These are phyloP conservation scores for Penicillium cosmopolitanum DNA, from an alignment of 495 filamentous ascomycete species.

Conservation along the genomic window DNA sequence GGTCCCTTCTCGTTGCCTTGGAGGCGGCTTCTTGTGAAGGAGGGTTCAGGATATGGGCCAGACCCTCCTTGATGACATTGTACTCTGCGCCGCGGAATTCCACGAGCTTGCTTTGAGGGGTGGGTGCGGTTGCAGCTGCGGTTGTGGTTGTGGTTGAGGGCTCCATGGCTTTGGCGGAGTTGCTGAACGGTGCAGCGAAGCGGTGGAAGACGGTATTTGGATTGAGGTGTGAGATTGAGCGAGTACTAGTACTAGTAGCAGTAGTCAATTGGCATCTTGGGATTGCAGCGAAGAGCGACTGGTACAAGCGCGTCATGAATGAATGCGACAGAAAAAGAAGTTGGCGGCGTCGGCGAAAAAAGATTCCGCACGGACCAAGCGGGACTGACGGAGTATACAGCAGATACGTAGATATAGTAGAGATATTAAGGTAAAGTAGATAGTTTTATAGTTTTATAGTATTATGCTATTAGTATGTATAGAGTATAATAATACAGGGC, in stretches of 20 bases:
- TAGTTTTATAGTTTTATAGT: too few species aligned
- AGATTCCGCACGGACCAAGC: not conserved
- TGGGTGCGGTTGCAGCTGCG: not conserved
- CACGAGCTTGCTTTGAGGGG: slow-evolving; percentile 26
- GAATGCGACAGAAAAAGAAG: not conserved
- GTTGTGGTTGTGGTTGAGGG: slow-evolving; percentile 12
- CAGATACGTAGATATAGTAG: not conserved
- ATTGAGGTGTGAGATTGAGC: not conserved
- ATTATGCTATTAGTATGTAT: too few species aligned
- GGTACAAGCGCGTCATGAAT: not conserved
- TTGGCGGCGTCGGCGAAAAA: not conserved
- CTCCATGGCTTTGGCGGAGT: slow-evolving; percentile 26
- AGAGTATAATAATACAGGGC: too few species aligned
- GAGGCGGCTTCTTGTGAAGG: slow-evolving; percentile 50
- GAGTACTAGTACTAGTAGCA: not conserved
- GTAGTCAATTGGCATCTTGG: slow-evolving; percentile 21
- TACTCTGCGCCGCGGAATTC: slow-evolving; percentile 56
- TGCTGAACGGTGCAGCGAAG: slow-evolving; percentile 5
- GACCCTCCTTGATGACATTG: slow-evolving; percentile 68
- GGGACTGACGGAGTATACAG: not conserved
- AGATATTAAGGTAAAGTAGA: not conserved
- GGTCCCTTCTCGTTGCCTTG: slow-evolving; percentile 43
- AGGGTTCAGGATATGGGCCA: slow-evolving; percentile 67
- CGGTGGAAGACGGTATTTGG: not conserved
- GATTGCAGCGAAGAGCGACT: slow-evolving; percentile 1